Conservation (phyloP, 495 filamentous ascomycete genomes). For the Penicillium egyptiacum region DNA sequence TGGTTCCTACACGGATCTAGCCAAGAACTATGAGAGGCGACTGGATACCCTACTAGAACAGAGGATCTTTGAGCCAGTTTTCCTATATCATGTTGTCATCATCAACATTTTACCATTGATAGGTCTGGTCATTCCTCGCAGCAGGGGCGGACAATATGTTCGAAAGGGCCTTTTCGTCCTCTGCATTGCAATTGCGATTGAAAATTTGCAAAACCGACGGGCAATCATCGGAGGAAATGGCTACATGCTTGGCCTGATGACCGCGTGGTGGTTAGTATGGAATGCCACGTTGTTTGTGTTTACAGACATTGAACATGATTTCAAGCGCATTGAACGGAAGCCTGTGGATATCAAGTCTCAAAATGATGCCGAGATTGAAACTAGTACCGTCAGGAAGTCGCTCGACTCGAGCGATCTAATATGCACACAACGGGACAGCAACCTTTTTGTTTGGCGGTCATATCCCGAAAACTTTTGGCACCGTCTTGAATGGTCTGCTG, state of each 20-base stretch:
- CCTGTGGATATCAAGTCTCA: neutral
- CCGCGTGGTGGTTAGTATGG: constrained; percentile 68
- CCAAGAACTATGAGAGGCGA: constrained; percentile 17
- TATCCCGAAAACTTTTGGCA: constrained; percentile 63
- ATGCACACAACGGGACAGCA: neutral
- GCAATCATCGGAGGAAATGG: constrained; percentile 59
- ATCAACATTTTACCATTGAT: constrained; percentile 32
- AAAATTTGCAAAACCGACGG: constrained; percentile 42
- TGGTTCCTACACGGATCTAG: constrained; percentile 24
- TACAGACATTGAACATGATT: constrained; percentile 63
- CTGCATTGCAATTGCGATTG: constrained; percentile 45
- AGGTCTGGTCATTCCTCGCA: constrained; percentile 36
- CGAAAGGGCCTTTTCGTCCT: constrained; percentile 57
- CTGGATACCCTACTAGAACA: constrained; percentile 31
- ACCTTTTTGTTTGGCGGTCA: constrained; percentile 61
- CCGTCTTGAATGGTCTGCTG: constrained; percentile 70
- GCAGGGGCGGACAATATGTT: constrained; percentile 25
- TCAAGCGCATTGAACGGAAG: constrained; percentile 59
- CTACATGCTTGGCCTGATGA: constrained; percentile 67
- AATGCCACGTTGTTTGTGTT: constrained; percentile 59
- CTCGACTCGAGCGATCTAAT: neutral
- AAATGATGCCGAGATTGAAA: neutral
- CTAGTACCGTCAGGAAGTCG: neutral
- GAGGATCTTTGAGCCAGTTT: constrained; percentile 38
- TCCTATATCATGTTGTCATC: constrained; percentile 39